Evolutionary conservation across 768 basidiomycete genomes (phyloP), one percentile per base, ranked within the genome.

Genomic region (Mycena maculata): DNA sequence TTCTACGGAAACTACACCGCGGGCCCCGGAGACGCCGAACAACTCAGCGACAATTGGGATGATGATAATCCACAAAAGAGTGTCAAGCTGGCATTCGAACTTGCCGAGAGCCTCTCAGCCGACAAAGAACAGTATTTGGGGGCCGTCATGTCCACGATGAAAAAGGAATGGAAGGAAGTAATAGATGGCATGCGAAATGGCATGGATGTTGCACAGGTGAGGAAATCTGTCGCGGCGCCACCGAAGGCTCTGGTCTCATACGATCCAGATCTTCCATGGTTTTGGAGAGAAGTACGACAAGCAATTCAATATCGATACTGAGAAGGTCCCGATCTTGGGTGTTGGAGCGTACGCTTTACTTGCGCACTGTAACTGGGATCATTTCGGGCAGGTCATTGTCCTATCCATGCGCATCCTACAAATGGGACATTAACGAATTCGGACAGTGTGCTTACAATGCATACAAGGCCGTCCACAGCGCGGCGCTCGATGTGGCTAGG

Each of bases 341-440:
- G 31, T 31, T 15, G 57, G 57, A 2, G 57, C 57, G 16, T 59
- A 59, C 23, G 22, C 22, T 6, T 33, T 1, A 22, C 1, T 59
- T 48, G 45, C 57, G 45, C 57, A 16, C 1, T 59, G 57, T 45
- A 59, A 59, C 23, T 59, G 57, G 57, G 57, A 59, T 59, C 57
- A 59, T 48, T 59, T 59, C 48, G 57, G 57, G 30, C 0, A 59
- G 57, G 57, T 36, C 4, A 41, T 41, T 41, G 8, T 41, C 15
- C 16, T 16, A 41, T 20, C 45, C n/a, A n/a, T n/a, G n/a, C n/a
- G n/a, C n/a, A n/a, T n/a, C n/a, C n/a, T n/a, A n/a, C n/a, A n/a
- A n/a, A n/a, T n/a, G n/a, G n/a, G n/a, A n/a, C n/a, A n/a, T n/a
- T n/a, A n/a, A n/a, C n/a, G n/a, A n/a, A n/a, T n/a, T n/a, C n/a